Evolutionary conservation across 768 basidiomycete genomes (phyloP).

Genomic region (Mycena vulgaris): DNA sequence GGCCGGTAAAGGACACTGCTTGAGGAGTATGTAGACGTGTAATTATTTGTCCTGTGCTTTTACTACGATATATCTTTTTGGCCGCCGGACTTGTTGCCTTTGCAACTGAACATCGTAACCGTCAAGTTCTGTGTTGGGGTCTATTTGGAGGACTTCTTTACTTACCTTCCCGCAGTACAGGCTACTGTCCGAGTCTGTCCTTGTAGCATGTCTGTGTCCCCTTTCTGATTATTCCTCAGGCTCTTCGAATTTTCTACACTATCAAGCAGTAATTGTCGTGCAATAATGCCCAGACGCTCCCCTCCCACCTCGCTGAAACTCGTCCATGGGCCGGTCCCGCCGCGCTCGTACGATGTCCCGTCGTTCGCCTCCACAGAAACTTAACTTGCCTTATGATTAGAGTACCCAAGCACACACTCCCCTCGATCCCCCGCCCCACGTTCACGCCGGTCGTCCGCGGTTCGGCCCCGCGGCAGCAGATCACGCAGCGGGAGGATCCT

Average conservation of each 20-base stretch:
- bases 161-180: conserved; percentile 22
- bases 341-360: conserved; percentile 57
- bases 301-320: conserved; percentile 79
- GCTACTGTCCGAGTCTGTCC: conserved; percentile 28
- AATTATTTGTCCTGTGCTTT: conserved; percentile 31
- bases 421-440: conserved; percentile 73
- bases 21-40: conserved; percentile 34
- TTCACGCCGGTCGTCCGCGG: conserved; percentile 52
- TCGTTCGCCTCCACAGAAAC: conserved; percentile 22
- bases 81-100: not conserved
- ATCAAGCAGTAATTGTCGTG: conserved; percentile 12
- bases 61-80: conserved; percentile 24
- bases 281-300: conserved; percentile 71
- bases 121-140: conserved; percentile 10
- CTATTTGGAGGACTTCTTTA: conserved; percentile 22
- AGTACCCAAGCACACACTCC: conserved; percentile 75
- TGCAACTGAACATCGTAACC: not conserved
- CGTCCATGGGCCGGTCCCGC: conserved; percentile 71
- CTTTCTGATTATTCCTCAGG: conserved; percentile 10
- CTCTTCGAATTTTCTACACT: not conserved
- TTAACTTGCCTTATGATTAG: conserved; percentile 47
- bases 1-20: conserved; percentile 60
- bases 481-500: conserved; percentile 42
- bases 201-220: not conserved
- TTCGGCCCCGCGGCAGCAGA: conserved; percentile 39